A percentile compares a stretch with the other conserved stretches of the same genome.
Evolutionary conservation across 2,329 filamentous ascomycete genomes (phyloP).

Genomic region (Phaeophleospora eucalypticola): DNA sequence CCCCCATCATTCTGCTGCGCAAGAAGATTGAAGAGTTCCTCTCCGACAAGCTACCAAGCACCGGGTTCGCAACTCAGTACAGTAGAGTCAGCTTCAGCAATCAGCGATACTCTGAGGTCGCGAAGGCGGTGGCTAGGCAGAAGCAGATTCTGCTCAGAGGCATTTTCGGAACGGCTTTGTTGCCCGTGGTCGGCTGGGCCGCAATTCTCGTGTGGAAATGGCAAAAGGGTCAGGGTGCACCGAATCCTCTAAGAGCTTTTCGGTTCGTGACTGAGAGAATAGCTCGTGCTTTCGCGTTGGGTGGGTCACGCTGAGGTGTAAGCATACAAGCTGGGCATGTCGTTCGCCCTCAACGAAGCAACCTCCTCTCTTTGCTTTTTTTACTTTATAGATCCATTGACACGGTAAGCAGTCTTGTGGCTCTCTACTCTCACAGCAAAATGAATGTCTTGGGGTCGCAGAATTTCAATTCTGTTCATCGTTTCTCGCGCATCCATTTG

Average conservation of each 20-base stretch:
- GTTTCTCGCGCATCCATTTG: no score
- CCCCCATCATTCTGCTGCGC: constrained; percentile 69
- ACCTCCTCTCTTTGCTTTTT: constrained; percentile 1
- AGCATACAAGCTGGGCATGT: no score
- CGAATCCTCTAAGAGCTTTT: constrained; percentile 11
- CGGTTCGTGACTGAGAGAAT: constrained; percentile 14
- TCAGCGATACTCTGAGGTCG: constrained; percentile 81
- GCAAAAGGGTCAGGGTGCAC: constrained; percentile 15
- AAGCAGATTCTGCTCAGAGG: constrained; percentile 43
- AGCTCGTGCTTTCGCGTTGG: constrained; percentile 7
- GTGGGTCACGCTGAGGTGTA: neutral
- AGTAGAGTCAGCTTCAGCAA: constrained; percentile 90
- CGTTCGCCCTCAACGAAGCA: constrained; percentile 2
- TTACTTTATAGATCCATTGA: neutral
- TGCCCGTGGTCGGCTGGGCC: constrained; percentile 26
- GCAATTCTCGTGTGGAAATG: constrained; percentile 29
- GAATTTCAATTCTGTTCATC: no score
- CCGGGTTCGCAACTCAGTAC: constrained; percentile 93
- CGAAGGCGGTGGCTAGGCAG: constrained; percentile 65
- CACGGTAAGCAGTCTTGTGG: no score
- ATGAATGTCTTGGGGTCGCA: no score
- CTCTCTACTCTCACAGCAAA: no score
- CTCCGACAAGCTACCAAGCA: constrained; percentile 66
- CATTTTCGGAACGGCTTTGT: constrained; percentile 47
- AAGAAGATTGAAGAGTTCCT: constrained; percentile 85